Evolutionary conservation across 306 rosid genomes (phyloP), one percentile per base, ranked within the genome.

Genomic region (Lathyrus oleraceus): DNA sequence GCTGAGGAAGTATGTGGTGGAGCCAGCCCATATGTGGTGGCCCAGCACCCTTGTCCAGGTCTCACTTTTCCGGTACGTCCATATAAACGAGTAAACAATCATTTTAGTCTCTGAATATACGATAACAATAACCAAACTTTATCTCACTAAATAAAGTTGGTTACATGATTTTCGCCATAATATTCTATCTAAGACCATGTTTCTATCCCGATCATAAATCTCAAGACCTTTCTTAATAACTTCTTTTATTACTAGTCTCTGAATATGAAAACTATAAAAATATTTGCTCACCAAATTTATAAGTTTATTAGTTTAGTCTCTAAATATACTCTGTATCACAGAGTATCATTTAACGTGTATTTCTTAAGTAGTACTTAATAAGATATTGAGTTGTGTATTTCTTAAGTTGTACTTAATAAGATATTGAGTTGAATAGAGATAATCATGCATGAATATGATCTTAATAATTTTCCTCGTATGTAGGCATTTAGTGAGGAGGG

Each of bases 11-110:
- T 92, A 92, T n/a, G 90, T 89, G 57, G 96, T 92, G 32, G 97
- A 92, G 65, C 96, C 97, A 0, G 96, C 95, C 19, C 89, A 92
- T 42, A 89, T 92, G 97, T 92, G 97, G 97, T 92, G 97, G 97
- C 97, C 96, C 2, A 48, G 57, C 13, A 89, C 91, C 16, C 96
- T 92, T 4, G 97, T 89, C 15, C 97, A 89, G 49, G 96, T 92
- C 42, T 89, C 97, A 0, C 89, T 92, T 23, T 92, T 92, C 81
- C 75, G 95, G 97, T 91, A 70, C 0, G 77, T 2, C 23, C 2
- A 48, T 20, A 53, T 38, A 49, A 48, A 28, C 16, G 53, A 15
- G 10, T 4, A 53, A 13, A 64, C 7, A 47, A 2, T 47, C 19
- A 49, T 17, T 45, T 48, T 48, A 16, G 1, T 48, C 5, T 10